Base-by-base conservation (phyloP, 202 grass and related monocot species). In the Zoysia matrella region DNA sequence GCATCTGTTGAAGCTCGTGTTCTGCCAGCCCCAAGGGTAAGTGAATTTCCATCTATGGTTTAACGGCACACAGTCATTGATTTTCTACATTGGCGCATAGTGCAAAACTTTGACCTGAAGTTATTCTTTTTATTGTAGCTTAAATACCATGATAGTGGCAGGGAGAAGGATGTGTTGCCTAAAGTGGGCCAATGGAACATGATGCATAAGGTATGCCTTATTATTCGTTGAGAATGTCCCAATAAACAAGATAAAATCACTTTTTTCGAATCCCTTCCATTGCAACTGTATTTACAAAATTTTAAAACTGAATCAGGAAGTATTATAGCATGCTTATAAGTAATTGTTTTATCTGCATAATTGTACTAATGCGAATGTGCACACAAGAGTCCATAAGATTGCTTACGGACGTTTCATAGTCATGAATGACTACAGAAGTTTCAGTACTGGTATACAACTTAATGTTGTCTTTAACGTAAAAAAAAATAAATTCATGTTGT, bases 101-200 rank as follows among this genome's bases (percentile, higher is more conserved):
- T 30, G 22, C 22, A 30, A 30, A 30, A 30, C 22, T 30, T 30
- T 30, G 22, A 30, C 22, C 22, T 30, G 22, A 30, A 30, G 22
- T 30, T 30, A 30, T 30, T 30, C 22, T 30, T 30, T 30, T 30
- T 30, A 30, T 30, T 30, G 22, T 30, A 30, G 22, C 22, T 30
- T 30, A 30, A 30, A 30, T 30, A 30, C 82, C 90, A 91, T 84
- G 95, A 98, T 69, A 98, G 85, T 72, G 95, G 95, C 72, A 98
- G 86, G 86, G 95, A 98, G 85, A 98, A 77, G 84, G 92, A 94
- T 89, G 91, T 94, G 48, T 91, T 90, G 76, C 95, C 95, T 58
- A 94, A 90, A 74, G 85, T 98, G 4, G 95, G 95, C 52, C 95
- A 98, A 60, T 98, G 95, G 95, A 98, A 98, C 58, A 98, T 98